A percentile compares a stretch with the other conserved stretches of the same genome.
Conservation (phyloP, 495 filamentous ascomycete genomes). For the Aspergillus homomorphus region DNA sequence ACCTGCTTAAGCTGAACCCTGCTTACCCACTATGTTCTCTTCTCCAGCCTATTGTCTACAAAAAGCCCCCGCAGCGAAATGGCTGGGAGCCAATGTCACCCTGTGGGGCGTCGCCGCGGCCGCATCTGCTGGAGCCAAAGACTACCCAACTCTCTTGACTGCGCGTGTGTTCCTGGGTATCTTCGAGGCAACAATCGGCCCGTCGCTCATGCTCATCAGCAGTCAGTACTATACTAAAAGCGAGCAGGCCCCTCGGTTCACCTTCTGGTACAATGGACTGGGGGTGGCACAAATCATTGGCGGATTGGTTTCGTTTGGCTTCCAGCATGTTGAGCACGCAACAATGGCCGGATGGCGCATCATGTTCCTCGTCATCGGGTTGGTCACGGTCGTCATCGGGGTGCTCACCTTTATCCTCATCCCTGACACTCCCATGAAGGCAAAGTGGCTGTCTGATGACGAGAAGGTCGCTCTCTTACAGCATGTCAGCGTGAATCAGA, state of each 20-base stretch:
- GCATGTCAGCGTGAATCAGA: conserved; percentile 54
- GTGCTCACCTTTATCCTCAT: conserved; percentile 50
- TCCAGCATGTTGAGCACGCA: conserved; percentile 9
- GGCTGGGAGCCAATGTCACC: conserved; percentile 48
- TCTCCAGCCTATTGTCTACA: conserved; percentile 35
- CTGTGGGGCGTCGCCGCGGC: conserved; percentile 45
- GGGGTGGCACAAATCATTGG: conserved; percentile 62
- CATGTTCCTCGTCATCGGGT: conserved; percentile 63
- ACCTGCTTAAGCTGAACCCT: too few species aligned
- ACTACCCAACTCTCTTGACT: conserved; percentile 20
- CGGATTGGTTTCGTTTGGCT: conserved; percentile 54
- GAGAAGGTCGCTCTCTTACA: conserved; percentile 49
- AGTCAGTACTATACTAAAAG: conserved; percentile 59
- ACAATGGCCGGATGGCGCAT: conserved; percentile 55
- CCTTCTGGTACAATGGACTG: conserved; percentile 61
- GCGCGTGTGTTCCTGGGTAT: conserved; percentile 60
- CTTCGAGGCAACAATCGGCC: conserved; percentile 63
- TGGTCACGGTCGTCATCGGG: conserved; percentile 54
- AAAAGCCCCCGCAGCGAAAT: conserved; percentile 49
- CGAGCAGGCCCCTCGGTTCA: conserved; percentile 61
- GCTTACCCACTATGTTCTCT: neutral
- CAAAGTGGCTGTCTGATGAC: conserved; percentile 51
- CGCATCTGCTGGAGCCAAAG: conserved; percentile 19
- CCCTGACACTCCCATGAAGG: conserved; percentile 57
- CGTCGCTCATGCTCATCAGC: conserved; percentile 49